Evolutionary conservation across 108 stramenopile species (phyloP).

Genomic region (Aurantiochytrium sp.): DNA sequence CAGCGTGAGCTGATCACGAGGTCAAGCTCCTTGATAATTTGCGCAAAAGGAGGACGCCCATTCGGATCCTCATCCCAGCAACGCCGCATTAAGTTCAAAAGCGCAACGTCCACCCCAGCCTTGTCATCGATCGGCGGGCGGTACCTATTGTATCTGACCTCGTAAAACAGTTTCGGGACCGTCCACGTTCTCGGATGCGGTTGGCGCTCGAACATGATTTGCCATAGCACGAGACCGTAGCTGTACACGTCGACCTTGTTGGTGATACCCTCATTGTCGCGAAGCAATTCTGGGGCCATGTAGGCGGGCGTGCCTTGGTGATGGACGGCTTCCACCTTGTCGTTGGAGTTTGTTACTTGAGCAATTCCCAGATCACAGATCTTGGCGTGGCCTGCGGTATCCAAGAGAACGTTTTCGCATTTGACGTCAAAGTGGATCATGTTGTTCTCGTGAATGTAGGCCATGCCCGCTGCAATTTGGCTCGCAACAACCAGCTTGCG

Average conservation of each 20-base stretch:
- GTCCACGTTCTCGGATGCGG: background rate
- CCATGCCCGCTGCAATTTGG: background rate
- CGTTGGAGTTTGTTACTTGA: background rate
- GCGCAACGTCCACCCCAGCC: background rate
- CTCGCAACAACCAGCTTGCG: background rate
- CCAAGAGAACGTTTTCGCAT: background rate
- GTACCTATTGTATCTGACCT: background rate
- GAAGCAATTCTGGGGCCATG: background rate
- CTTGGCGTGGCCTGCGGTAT: background rate
- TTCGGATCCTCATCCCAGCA: background rate
- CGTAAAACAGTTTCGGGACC: background rate
- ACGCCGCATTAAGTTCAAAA: background rate
- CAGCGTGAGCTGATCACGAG: background rate
- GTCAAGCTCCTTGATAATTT: background rate
- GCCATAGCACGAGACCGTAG: background rate
- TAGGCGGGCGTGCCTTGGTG: background rate
- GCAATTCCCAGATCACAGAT: slow-evolving; percentile 4
- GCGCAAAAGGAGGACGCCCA: background rate
- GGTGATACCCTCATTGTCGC: background rate
- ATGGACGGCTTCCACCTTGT: background rate
- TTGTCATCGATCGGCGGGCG: background rate
- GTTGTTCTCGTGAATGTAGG: background rate
- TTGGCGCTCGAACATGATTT: background rate
- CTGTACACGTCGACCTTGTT: slow-evolving; percentile 2
- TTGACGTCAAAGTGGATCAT: slow-evolving; percentile 15